A percentile compares a stretch with the other conserved stretches of the same genome.
phyloP scores from a whole-genome alignment of 1,284 basidiomycete species.

The Sanghuangporus weigelae region DNA sequence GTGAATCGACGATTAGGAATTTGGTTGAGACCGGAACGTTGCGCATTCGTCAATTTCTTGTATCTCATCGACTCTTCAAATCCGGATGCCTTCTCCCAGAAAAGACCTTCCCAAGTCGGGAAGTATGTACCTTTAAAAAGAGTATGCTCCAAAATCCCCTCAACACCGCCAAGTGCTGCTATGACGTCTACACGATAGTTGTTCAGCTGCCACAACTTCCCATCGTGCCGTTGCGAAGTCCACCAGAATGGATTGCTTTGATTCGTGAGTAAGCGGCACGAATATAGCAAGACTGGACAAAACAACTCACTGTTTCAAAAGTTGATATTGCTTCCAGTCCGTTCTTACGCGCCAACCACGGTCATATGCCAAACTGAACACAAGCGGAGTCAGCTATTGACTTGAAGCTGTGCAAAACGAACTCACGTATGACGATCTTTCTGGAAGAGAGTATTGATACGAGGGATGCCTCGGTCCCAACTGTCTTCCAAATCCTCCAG shows the following conservation, averaged over 20 bases:
- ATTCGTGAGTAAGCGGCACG: conserved; percentile 1
- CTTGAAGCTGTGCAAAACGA: background rate
- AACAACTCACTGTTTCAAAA: conserved; percentile 73
- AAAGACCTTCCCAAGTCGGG: conserved; percentile 89
- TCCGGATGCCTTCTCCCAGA: conserved; percentile 95
- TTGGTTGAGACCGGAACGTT: conserved; percentile 94
- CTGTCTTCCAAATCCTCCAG: conserved; percentile 97
- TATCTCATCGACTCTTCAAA: conserved; percentile 98
- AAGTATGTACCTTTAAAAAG: conserved; percentile 97
- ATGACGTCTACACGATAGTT: conserved; percentile 99
- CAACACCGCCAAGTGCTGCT: conserved; percentile 96
- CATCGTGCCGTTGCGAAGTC: conserved; percentile 97
- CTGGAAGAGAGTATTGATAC: conserved; percentile 97
- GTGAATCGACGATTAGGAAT: conserved; percentile 99
- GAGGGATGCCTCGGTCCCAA: conserved; percentile 97
- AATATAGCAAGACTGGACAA: background rate
- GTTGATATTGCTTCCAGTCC: conserved; percentile 97
- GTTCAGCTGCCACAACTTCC: conserved; percentile 97
- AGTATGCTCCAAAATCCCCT: conserved; percentile 96
- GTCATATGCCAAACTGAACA: conserved; percentile 85
- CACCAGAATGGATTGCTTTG: conserved; percentile 93
- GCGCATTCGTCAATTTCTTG: conserved; percentile 94
- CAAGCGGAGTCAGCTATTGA: conserved; percentile 31
- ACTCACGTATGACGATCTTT: conserved; percentile 93
- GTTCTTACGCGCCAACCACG: conserved; percentile 96